These are phyloP conservation scores for Penicillium paradoxum DNA, from an alignment of 495 filamentous ascomycete species.

Conservation along the genomic window DNA sequence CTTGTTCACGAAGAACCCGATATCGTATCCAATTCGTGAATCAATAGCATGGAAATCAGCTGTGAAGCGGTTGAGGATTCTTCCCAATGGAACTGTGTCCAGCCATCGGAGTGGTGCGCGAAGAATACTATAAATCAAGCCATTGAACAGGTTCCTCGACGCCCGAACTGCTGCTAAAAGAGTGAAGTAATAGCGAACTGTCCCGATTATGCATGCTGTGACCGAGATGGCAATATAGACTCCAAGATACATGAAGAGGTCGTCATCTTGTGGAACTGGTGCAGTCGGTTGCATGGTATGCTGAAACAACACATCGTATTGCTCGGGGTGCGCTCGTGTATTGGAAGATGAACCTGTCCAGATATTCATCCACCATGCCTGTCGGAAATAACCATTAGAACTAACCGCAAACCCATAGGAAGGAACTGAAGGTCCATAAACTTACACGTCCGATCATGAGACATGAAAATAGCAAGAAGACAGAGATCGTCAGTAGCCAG, in stretches of 20 bases:
- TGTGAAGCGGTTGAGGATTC: conserved; percentile 76
- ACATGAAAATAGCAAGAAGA: conserved; percentile 12
- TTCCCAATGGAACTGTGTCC: conserved; percentile 74
- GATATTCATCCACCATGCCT: conserved; percentile 65
- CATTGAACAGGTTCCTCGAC: conserved; percentile 59
- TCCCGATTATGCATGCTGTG: conserved; percentile 49
- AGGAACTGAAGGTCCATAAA: not conserved
- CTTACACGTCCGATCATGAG: conserved; percentile 37
- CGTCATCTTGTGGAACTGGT: conserved; percentile 4
- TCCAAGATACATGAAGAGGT: conserved; percentile 57
- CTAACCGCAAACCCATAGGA: no score
- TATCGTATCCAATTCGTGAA: conserved; percentile 54
- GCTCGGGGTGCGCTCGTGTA: conserved; percentile 20
- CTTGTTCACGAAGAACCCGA: conserved; percentile 53
- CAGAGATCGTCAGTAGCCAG: conserved; percentile 11
- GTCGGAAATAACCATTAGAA: conserved; percentile 13
- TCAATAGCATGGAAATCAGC: conserved; percentile 72
- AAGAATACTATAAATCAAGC: conserved; percentile 59
- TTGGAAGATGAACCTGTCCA: conserved; percentile 50
- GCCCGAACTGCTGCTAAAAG: conserved; percentile 51
- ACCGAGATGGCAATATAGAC: conserved; percentile 62
- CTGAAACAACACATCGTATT: conserved; percentile 14
- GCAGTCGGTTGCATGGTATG: conserved; percentile 13
- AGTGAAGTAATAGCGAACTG: conserved; percentile 53
- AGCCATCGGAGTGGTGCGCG: conserved; percentile 71